Evolutionary conservation across 129 eudicot genomes (phyloP).

Genomic region (Saussurea involucrata): DNA sequence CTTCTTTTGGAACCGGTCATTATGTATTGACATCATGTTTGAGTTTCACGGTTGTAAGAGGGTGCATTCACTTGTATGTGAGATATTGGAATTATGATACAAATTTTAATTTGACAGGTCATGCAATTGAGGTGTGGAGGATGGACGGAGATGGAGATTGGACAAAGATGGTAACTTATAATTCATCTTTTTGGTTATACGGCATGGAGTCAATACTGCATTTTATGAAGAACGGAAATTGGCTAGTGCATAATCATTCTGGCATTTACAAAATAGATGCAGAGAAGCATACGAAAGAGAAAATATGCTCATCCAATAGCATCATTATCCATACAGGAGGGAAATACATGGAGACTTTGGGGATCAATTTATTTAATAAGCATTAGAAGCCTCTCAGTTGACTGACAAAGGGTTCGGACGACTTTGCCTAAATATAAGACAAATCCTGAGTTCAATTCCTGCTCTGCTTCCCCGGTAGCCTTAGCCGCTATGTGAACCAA

Average conservation of each 20-base stretch:
- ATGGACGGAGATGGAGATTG: neutral
- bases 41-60: neutral
- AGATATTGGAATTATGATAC: neutral
- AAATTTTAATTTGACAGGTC: too few species aligned
- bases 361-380: neutral
- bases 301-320: neutral
- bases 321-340: neutral
- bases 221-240: neutral
- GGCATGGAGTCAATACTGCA: neutral
- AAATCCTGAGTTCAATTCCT: too few species aligned
- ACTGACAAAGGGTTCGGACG: too few species aligned
- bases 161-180: neutral
- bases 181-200: neutral
- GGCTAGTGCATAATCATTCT: neutral
- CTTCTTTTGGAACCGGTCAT: neutral
- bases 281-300: neutral
- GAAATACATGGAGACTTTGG: neutral
- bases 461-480: neutral
- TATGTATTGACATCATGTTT: neutral
- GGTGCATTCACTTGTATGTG: neutral
- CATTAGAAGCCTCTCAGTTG: neutral
- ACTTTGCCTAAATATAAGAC: too few species aligned
- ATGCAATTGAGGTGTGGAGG: neutral
- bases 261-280: neutral
- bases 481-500: neutral